Conservation (phyloP, 2,329 filamentous ascomycete species). For the Penicillium sp. region DNA sequence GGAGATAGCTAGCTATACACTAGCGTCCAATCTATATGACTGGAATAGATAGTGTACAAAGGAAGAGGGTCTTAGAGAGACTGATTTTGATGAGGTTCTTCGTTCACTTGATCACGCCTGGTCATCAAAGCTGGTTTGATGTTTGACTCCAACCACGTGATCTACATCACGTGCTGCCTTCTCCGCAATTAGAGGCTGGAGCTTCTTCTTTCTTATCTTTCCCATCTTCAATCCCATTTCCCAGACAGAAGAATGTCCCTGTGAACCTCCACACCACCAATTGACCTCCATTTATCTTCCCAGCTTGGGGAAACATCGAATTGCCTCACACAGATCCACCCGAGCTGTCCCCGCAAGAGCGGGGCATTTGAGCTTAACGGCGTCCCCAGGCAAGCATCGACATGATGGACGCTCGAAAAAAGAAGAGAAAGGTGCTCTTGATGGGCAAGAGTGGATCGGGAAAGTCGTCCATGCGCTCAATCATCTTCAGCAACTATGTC, state of each 20-base stretch:
- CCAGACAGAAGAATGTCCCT: constrained; percentile 1
- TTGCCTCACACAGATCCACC: constrained; percentile 12
- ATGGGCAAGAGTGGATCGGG: constrained; percentile 98
- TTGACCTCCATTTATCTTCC: background rate
- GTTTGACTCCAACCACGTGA: background rate
- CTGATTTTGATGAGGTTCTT: background rate
- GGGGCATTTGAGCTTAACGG: constrained; percentile 23
- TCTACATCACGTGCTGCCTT: constrained; percentile 21
- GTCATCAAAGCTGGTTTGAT: no score
- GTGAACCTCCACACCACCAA: background rate
- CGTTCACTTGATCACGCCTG: background rate
- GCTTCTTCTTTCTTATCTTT: constrained; percentile 15
- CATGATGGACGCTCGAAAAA: constrained; percentile 52
- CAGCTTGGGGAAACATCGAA: constrained; percentile 11
- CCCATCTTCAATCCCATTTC: constrained; percentile 18
- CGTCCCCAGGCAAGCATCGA: constrained; percentile 10
- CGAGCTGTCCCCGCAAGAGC: constrained; percentile 23
- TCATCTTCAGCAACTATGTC: constrained; percentile 99
- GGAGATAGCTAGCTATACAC: background rate
- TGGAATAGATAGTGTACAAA: background rate
- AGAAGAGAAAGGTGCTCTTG: constrained; percentile 83
- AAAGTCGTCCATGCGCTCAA: constrained; percentile 97
- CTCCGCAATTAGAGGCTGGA: constrained; percentile 24
- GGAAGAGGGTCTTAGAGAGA: background rate
- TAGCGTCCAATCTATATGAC: background rate